Conservation (phyloP, 306 rosid species). For the Vicia sativa region DNA sequence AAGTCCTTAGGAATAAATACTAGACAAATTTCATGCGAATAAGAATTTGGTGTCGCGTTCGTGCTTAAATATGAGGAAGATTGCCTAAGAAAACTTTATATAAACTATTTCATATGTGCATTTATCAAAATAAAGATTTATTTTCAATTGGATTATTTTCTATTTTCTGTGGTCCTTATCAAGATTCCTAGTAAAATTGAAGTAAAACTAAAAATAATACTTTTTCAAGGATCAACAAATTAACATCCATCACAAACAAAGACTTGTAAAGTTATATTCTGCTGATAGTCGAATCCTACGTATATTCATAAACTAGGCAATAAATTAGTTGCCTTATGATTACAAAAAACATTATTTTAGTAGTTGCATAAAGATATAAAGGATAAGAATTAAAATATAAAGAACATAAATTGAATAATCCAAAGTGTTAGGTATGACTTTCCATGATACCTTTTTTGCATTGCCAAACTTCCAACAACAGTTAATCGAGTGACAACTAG, state of each 20-base stretch:
- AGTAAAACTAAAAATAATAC: too few species aligned
- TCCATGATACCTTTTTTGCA: slow-evolving; percentile 29
- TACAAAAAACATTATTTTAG: slow-evolving; percentile 20
- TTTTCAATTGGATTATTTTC: too few species aligned
- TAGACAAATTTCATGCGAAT: too few species aligned
- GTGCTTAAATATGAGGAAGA: too few species aligned
- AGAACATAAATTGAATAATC: slow-evolving; percentile 33
- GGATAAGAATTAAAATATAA: slow-evolving; percentile 22
- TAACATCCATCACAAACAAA: neutral
- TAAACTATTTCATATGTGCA: too few species aligned
- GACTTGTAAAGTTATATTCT: neutral
- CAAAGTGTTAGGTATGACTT: slow-evolving; percentile 43
- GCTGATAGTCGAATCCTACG: slow-evolving; percentile 4
- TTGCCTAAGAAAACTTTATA: too few species aligned
- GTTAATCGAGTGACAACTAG: slow-evolving; percentile 32
- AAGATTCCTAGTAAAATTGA: too few species aligned
- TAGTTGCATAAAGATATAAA: slow-evolving; percentile 14
- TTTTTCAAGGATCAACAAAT: neutral
- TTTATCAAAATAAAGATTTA: too few species aligned
- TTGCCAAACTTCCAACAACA: slow-evolving; percentile 26
- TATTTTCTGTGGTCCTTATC: too few species aligned
- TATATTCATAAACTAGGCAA: slow-evolving; percentile 9
- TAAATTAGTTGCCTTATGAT: slow-evolving; percentile 18
- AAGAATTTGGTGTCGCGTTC: too few species aligned
- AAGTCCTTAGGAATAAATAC: too few species aligned